Evolutionary conservation across 2,329 filamentous ascomycete species (phyloP), one percentile per base, ranked within the genome.

Genomic region (Periconia sp.): DNA sequence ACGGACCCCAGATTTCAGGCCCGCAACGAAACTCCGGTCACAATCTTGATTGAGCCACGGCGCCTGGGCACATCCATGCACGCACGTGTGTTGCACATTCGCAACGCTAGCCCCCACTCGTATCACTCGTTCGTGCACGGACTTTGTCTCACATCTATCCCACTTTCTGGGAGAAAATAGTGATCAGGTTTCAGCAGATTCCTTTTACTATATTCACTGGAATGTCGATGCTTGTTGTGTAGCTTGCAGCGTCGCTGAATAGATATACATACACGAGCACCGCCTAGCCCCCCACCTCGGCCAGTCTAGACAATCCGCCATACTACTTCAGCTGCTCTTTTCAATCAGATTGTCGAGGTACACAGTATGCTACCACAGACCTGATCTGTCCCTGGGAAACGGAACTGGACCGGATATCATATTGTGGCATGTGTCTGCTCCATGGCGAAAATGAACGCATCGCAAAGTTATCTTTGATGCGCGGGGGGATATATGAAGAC

Each of bases 251-350:
- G 52, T 84, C 81, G 52, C 75, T 79, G n/a, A 84, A 63, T 52
- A 84, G 63, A 57, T 84, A 84, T 5, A 84, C 80, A 58, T 84
- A 84, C n/a, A n/a, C n/a, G n/a, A 1, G 82, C 82, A 14, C 82
- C 81, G 1, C 81, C 81, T 2, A 85, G 68, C 66, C 85, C 81
- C 81, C 76, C 0, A 79, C 77, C 45, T 80, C 75, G 0, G 81
- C 82, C 37, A 85, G 59, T 27, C 81, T 70, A 11, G 81, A 81
- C 74, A 85, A 83, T 2, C 81, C 81, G 2, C 82, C 80, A 59
- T 84, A 84, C 62, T 84, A 83, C 67, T 82, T 79, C 72, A 84
- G 77, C 70, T 84, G 80, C 56, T 76, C 70, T 52, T 81, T 78
- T 82, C 81, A 85, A 62, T 84, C 82, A 0, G 80, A 78, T 15